Percentiles rank a stretch among this genome's conserved stretches.
phyloP scores from a whole-genome alignment of 2,329 filamentous ascomycete genomes.

The Diaporthe sp. region DNA sequence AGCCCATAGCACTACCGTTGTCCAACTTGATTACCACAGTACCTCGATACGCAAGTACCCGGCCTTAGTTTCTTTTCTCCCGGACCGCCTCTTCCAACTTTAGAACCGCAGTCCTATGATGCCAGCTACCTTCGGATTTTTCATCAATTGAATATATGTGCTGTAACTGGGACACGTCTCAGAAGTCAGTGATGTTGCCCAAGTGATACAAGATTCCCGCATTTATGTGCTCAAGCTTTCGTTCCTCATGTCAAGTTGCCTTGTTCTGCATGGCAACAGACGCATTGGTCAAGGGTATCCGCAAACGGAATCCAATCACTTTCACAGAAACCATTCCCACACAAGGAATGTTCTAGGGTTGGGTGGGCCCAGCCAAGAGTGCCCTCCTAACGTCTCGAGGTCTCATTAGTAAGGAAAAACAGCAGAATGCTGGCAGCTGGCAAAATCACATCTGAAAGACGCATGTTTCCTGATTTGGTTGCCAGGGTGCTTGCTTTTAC shows the following conservation, averaged over 20 bases:
- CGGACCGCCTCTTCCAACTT: not conserved
- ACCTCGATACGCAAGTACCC: too few species aligned
- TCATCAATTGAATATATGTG: too few species aligned
- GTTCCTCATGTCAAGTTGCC: not conserved
- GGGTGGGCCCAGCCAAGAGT: not conserved
- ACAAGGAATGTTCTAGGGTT: not conserved
- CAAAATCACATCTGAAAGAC: not conserved
- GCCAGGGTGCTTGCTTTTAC: not conserved
- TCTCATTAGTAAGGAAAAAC: too few species aligned
- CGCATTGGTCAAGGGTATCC: not conserved
- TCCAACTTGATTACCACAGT: too few species aligned
- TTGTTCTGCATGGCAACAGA: not conserved
- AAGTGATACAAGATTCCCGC: not conserved
- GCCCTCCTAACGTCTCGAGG: not conserved
- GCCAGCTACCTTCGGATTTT: too few species aligned
- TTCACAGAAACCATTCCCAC: not conserved
- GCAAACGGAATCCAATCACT: not conserved
- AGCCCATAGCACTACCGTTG: not conserved
- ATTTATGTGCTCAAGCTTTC: not conserved
- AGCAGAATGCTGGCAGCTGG: not conserved
- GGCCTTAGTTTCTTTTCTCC: too few species aligned
- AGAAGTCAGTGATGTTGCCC: not conserved
- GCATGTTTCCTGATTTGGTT: not conserved
- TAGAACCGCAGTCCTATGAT: too few species aligned
- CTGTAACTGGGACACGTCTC: too few species aligned